Base-by-base conservation (phyloP, 352 stramenopile species). In the Pythium guiyangense region DNA sequence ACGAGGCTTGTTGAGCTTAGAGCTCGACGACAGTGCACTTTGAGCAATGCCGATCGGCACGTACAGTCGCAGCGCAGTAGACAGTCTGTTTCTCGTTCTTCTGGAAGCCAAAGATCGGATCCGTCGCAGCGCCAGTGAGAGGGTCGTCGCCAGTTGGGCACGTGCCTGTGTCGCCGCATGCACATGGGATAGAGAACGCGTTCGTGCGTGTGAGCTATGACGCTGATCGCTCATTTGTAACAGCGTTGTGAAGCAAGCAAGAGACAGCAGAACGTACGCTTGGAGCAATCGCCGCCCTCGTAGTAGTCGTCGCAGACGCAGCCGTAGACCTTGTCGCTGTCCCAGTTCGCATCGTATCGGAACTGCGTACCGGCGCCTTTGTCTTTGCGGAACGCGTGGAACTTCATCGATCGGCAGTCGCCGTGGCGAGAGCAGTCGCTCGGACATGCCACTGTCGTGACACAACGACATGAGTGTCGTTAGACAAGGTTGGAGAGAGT, bases 231-330 rank as follows among this genome's bases (percentile, higher is more conserved):
- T n/a, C n/a, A n/a, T n/a, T n/a, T n/a, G n/a, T n/a, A n/a, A n/a
- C n/a, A n/a, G n/a, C n/a, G n/a, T n/a, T 10, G 43, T 1, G 49
- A 14, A n/a, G 11, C 27, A 55, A 8, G 6, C 37, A 34, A 22
- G 31, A 37, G 4, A 37, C 22, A 22, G 12, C 31, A 37, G 6
- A 14, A 60, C 73, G 48, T 62, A 87, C 83, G 77, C 46, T 82
- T 67, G 46, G 79, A 91, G 64, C 92, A 98, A 65, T 97, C 88
- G 22, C 89, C 91, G 40, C 89, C 84, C 18, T 71, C 73, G 54
- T 80, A 97, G 39, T 79, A 85, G 27, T 78, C 63, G 60, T 96
- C 72, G 69, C 90, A 97, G 31, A 94, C 68, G 65, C 90, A 97
- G 53, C 90, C 90, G 56, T 92, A 87, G 20, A 96, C 79, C 71